A percentile compares a stretch with the other conserved stretches of the same genome.
Evolutionary conservation across 2,329 filamentous ascomycete species (phyloP).

Genomic region (Pseudophaeomoniella oleicola): DNA sequence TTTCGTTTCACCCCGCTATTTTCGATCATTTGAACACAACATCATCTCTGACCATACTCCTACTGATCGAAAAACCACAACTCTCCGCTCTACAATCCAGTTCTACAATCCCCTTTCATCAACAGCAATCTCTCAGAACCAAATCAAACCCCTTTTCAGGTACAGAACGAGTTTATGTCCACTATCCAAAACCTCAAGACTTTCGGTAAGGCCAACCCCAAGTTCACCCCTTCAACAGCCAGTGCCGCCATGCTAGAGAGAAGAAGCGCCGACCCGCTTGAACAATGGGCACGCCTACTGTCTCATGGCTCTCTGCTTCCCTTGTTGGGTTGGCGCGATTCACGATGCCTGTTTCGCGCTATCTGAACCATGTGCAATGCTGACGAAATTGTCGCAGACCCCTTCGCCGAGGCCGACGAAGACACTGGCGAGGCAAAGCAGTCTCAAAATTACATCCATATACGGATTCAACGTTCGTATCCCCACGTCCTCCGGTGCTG

Average conservation of each 20-base stretch:
- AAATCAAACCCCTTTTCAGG: conserved; percentile 27
- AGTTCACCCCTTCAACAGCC: too few species aligned
- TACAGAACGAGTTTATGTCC: conserved; percentile 86
- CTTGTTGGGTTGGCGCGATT: too few species aligned
- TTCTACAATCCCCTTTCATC: conserved; percentile 4
- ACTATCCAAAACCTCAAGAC: conserved; percentile 90
- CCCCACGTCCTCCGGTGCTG: conserved; percentile 1
- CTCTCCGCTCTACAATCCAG: conserved; percentile 13
- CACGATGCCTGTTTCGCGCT: too few species aligned
- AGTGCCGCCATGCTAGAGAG: too few species aligned
- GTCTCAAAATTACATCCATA: conserved; percentile 97
- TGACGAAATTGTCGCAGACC: too few species aligned
- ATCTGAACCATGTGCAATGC: too few species aligned
- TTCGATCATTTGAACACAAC: conserved; percentile 11
- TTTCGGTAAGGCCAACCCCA: conserved; percentile 56
- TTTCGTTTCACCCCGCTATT: conserved; percentile 3
- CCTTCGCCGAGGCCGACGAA: conserved; percentile 99
- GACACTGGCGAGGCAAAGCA: conserved; percentile 91
- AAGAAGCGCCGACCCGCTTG: too few species aligned
- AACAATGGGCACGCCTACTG: too few species aligned
- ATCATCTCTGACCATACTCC: conserved; percentile 8
- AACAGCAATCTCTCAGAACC: conserved; percentile 21
- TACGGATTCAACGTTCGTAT: conserved; percentile 92
- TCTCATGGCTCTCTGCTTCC: too few species aligned
- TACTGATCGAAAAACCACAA: conserved; percentile 6